Evolutionary conservation across 23 red algal species (phyloP).

Genomic region (Gracilaria gracilis): DNA sequence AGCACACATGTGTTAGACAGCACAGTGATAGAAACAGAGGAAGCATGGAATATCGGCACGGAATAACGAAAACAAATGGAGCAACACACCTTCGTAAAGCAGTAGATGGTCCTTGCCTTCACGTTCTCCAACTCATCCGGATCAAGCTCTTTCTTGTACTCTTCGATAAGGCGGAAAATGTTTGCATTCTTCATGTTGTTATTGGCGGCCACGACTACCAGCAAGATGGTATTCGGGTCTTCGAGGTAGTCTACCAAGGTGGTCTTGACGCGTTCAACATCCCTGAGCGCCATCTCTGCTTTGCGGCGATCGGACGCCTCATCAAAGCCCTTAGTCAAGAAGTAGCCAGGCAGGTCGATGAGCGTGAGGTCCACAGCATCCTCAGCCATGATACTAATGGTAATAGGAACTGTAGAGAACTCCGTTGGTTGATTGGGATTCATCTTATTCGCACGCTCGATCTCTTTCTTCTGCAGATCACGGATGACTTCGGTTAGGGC

Average conservation of each 20-base stretch:
- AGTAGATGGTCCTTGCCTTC: slow-evolving; percentile 27
- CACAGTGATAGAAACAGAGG: no score
- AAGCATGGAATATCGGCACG: no score
- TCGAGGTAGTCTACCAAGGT: slow-evolving; percentile 16
- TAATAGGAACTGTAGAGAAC: slow-evolving; percentile 23
- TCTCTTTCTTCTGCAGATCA: neutral
- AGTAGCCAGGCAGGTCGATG: slow-evolving; percentile 31
- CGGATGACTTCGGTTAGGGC: neutral
- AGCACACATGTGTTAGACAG: no score
- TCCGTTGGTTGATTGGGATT: neutral
- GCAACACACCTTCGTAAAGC: slow-evolving; percentile 43
- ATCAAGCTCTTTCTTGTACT: slow-evolving; percentile 13
- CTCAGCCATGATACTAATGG: neutral
- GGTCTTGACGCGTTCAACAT: neutral
- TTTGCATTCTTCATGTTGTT: slow-evolving; percentile 24
- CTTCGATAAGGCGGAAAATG: slow-evolving; percentile 11
- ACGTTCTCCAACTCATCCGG: neutral
- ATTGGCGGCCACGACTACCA: slow-evolving; percentile 41
- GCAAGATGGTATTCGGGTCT: slow-evolving; percentile 16
- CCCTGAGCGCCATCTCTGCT: neutral
- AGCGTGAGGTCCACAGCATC: slow-evolving; percentile 32
- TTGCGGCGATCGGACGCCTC: neutral
- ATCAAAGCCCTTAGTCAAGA: no score
- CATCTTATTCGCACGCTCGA: neutral
- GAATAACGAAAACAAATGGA: no score